Percentiles rank a stretch among this genome's conserved stretches.
Conservation (phyloP, 2,329 filamentous ascomycete genomes). For the Talaromyces funiculosus region DNA sequence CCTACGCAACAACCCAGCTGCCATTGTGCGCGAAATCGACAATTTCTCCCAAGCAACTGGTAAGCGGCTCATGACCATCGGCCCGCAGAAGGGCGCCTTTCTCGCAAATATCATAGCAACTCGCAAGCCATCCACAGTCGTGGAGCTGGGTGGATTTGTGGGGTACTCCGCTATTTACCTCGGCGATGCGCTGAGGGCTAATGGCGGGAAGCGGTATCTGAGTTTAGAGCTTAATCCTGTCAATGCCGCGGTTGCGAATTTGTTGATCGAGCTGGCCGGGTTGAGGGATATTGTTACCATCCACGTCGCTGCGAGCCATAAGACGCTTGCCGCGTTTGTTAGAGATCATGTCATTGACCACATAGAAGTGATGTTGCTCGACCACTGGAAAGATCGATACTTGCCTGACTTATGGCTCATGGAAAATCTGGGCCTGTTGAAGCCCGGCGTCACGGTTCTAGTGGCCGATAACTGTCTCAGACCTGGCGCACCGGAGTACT, state of each 20-base stretch:
- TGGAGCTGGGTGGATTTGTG: slow-evolving; percentile 75
- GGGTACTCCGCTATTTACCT: slow-evolving; percentile 78
- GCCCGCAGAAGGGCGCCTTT: slow-evolving; percentile 66
- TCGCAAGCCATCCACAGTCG: slow-evolving; percentile 62
- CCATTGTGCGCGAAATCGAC: slow-evolving; percentile 65
- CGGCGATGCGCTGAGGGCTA: slow-evolving; percentile 57
- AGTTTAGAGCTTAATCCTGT: slow-evolving; percentile 69
- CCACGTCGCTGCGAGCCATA: slow-evolving; percentile 62
- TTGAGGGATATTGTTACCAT: slow-evolving; percentile 65
- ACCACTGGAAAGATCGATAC: slow-evolving; percentile 76
- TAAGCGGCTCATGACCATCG: slow-evolving; percentile 76
- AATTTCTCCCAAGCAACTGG: slow-evolving; percentile 57
- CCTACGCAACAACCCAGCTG: slow-evolving; percentile 58
- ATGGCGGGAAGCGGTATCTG: slow-evolving; percentile 61
- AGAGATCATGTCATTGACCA: slow-evolving; percentile 48
- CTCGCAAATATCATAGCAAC: slow-evolving; percentile 63
- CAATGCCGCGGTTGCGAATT: slow-evolving; percentile 64
- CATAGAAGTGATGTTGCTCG: slow-evolving; percentile 70
- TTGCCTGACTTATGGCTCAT: slow-evolving; percentile 69
- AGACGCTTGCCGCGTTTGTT: slow-evolving; percentile 58
- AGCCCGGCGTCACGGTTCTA: slow-evolving; percentile 50
- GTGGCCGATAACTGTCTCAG: slow-evolving; percentile 42
- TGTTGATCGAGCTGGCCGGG: slow-evolving; percentile 68
- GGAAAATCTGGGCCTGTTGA: slow-evolving; percentile 59
- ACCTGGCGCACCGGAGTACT: slow-evolving; percentile 28